Evolutionary conservation across 2,329 filamentous ascomycete genomes (phyloP).

Genomic region (Fonsecaea multimorphosa): DNA sequence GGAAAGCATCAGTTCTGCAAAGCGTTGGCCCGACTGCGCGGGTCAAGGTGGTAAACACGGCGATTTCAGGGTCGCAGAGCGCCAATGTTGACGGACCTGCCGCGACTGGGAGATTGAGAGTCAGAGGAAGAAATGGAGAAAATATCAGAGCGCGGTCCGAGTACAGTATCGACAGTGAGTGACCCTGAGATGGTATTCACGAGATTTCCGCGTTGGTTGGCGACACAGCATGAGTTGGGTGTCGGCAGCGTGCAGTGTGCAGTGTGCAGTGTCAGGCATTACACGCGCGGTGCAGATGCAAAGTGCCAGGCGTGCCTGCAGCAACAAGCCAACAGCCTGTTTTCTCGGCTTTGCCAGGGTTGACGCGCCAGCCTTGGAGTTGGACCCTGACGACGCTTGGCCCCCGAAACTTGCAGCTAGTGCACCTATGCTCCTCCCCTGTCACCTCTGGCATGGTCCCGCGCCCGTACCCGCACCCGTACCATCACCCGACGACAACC

Average conservation of each 20-base stretch:
- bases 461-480: background rate
- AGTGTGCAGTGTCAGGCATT: too few species aligned
- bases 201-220: conserved; percentile 2
- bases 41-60: conserved; percentile 23
- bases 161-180: background rate
- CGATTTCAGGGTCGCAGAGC: conserved; percentile 10
- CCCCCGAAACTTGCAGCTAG: conserved; percentile 12
- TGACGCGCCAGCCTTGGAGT: conserved; percentile 11
- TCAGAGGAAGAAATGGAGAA: background rate
- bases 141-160: background rate
- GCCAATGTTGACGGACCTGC: background rate
- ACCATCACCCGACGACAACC: background rate
- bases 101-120: background rate
- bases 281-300: too few species aligned
- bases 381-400: background rate
- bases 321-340: background rate
- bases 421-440: background rate
- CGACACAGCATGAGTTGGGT: conserved; percentile 1
- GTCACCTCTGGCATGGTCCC: background rate
- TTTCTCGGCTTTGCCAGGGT: background rate
- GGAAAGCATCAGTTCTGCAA: conserved; percentile 31
- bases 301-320: conserved; percentile 15
- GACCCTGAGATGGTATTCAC: background rate
- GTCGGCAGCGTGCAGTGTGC: background rate
- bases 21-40: conserved; percentile 23